Conservation (phyloP, 441 rosid species). For the Mallotus japonicus region DNA sequence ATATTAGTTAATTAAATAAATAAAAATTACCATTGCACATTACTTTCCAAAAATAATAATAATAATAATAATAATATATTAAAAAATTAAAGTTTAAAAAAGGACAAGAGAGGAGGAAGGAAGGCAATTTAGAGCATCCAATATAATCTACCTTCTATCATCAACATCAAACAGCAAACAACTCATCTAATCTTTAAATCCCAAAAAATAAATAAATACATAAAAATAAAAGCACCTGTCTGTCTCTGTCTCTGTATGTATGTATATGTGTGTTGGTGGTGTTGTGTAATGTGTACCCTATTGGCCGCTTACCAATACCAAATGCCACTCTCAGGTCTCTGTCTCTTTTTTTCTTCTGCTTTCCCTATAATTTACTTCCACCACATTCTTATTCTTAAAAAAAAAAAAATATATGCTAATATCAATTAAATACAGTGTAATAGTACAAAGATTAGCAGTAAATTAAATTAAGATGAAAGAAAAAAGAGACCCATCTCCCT, state of each 20-base stretch:
- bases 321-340: slow-evolving; percentile 1
- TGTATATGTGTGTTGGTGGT: neutral
- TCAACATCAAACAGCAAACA: slow-evolving; percentile 16
- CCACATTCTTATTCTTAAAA: no score
- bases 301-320: slow-evolving; percentile 33
- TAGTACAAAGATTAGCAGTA: neutral
- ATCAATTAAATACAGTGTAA: neutral
- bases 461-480: neutral
- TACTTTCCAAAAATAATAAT: slow-evolving; percentile 29
- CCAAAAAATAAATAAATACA: no score
- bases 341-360: neutral
- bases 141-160: neutral
- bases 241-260: no score
- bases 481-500: slow-evolving; percentile 20
- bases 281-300: slow-evolving; percentile 11
- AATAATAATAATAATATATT: neutral
- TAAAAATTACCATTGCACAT: slow-evolving; percentile 10
- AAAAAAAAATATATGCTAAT: no score
- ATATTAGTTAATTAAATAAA: neutral
- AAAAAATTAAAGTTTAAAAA: neutral
- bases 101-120: neutral
- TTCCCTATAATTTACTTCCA: no score
- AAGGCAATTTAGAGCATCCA: neutral
- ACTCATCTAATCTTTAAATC: neutral
- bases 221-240: no score